Evolutionary conservation across 2,329 filamentous ascomycete genomes (phyloP).

Genomic region (Fusarium pseudograminearum): DNA sequence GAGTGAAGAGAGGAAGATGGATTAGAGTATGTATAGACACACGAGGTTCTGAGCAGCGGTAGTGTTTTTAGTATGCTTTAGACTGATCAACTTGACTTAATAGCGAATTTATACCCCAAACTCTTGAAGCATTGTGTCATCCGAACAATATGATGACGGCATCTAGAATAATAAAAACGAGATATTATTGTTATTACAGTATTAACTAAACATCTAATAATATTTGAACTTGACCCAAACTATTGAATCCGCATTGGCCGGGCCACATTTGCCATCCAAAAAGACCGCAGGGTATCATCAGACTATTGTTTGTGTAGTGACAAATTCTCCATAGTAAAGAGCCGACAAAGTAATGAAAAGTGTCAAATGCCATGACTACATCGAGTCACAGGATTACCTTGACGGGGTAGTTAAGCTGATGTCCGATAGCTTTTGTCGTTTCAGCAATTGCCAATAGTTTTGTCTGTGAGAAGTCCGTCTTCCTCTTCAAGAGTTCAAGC

Average conservation of each 20-base stretch:
- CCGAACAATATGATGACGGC: rapidly evolving
- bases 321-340: not conserved
- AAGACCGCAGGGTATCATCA: constrained; percentile 13
- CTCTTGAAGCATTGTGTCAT: not conserved
- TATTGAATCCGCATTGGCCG: rapidly evolving
- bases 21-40: not conserved
- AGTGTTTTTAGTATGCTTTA: not conserved
- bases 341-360: not conserved
- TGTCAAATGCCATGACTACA: not conserved
- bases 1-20: constrained; percentile 26
- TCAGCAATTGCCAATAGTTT: rapidly evolving
- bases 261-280: not conserved
- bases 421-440: rapidly evolving
- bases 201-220: not conserved
- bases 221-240: not conserved
- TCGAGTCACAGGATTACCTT: not conserved
- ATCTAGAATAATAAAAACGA: not conserved
- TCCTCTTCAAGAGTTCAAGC: rapidly evolving
- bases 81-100: not conserved
- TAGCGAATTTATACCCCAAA: not conserved
- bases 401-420: not conserved
- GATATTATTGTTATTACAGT: not conserved
- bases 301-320: not conserved
- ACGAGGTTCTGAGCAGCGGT: rapidly evolving
- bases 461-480: rapidly evolving